Conservation (phyloP, 805 yeast genomes). For the Zygosaccharomyces gambellarensis region DNA sequence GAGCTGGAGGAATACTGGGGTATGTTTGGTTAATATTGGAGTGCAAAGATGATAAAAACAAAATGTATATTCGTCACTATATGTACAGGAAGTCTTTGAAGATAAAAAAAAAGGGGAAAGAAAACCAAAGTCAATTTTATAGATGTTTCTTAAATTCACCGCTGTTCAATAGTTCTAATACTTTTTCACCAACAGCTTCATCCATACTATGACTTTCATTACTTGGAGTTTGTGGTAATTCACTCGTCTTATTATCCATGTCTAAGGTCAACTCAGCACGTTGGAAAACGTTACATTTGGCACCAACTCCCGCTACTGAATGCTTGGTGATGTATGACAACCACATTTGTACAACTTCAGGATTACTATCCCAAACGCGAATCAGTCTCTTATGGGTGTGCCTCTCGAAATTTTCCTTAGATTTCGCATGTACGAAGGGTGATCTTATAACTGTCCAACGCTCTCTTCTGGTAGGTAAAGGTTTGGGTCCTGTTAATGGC, state of each 20-base stretch:
- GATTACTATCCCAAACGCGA: conserved; percentile 76
- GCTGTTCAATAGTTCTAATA: conserved; percentile 62
- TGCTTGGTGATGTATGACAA: conserved; percentile 73
- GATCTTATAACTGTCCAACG: conserved; percentile 91
- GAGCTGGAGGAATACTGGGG: conserved; percentile 73
- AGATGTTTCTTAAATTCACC: conserved; percentile 61
- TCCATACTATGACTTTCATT: conserved; percentile 12
- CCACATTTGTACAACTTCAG: conserved; percentile 79
- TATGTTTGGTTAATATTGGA: conserved; percentile 55
- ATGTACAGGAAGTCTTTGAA: conserved; percentile 5
- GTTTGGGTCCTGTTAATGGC: conserved; percentile 73
- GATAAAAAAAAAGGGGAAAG: not conserved
- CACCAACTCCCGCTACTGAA: conserved; percentile 75
- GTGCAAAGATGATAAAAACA: not conserved
- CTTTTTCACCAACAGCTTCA: conserved; percentile 43
- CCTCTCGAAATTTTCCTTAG: conserved; percentile 92
- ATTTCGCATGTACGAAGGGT: conserved; percentile 90
- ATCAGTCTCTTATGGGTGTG: conserved; percentile 71
- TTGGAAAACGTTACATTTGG: conserved; percentile 64
- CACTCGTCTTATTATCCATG: conserved; percentile 2
- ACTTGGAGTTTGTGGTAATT: conserved; percentile 1
- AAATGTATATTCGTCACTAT: not conserved
- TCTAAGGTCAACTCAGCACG: conserved; percentile 45
- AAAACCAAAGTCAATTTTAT: conserved; percentile 5
- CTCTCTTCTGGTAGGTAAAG: conserved; percentile 65